A percentile compares a stretch with the other conserved stretches of the same genome.
These are phyloP conservation scores for Wickerhamomyces ciferrii DNA, from an alignment of 805 yeast species.

Conservation along the genomic window DNA sequence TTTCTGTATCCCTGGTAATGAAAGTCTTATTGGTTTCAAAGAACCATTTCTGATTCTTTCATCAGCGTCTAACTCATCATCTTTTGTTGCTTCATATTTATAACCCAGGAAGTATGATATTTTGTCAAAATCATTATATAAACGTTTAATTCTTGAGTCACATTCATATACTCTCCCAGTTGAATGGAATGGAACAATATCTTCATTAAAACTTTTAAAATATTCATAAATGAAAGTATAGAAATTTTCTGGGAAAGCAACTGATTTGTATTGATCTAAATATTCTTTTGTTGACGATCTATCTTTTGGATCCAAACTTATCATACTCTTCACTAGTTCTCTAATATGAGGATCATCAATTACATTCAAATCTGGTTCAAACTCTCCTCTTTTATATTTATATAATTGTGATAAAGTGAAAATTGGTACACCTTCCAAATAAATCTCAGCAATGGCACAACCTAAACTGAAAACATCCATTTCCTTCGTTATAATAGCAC, in stretches of 20 bases:
- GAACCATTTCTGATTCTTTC: constrained; percentile 7
- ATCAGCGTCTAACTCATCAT: background rate
- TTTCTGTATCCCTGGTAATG: constrained; percentile 47
- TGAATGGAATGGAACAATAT: constrained; percentile 9
- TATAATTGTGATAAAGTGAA: constrained; percentile 85
- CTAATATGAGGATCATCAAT: constrained; percentile 47
- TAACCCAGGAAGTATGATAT: constrained; percentile 37
- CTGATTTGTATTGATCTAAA: constrained; percentile 42
- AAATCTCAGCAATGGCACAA: constrained; percentile 87
- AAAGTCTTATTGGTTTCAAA: constrained; percentile 33
- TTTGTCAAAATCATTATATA: constrained; percentile 54
- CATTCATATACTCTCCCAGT: constrained; percentile 34
- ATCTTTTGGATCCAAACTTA: constrained; percentile 52
- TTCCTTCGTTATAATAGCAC: constrained; percentile 39
- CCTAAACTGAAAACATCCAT: constrained; percentile 86
- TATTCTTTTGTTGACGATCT: constrained; percentile 53
- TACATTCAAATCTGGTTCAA: constrained; percentile 54
- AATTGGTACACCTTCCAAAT: constrained; percentile 79
- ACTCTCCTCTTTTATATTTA: constrained; percentile 70
- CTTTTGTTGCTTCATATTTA: constrained; percentile 17
- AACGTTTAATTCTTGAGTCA: constrained; percentile 52
- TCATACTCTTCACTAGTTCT: constrained; percentile 57
- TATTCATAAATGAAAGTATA: constrained; percentile 68
- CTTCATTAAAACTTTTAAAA: constrained; percentile 35
- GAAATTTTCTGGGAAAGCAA: constrained; percentile 63